These are phyloP conservation scores for Naganishia vishniacii DNA, from an alignment of 768 basidiomycete species.

Conservation along the genomic window DNA sequence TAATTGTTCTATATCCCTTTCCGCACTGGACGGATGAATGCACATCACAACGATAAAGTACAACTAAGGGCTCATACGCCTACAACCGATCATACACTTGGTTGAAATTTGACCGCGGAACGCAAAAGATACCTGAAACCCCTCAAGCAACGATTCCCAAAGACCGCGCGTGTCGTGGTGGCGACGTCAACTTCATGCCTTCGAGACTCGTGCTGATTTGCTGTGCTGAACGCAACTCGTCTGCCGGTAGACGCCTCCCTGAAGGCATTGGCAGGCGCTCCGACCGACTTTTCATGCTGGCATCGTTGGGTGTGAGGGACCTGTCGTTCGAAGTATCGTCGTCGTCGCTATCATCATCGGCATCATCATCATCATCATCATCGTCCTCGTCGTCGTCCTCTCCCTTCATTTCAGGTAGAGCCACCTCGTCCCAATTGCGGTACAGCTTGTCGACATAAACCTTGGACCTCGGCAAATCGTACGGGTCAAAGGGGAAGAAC, in stretches of 20 bases:
- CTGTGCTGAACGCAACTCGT: slow-evolving; percentile 14
- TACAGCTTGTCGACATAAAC: slow-evolving; percentile 76
- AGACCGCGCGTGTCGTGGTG: slow-evolving; percentile 3
- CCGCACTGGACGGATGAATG: too few species aligned
- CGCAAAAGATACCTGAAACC: too few species aligned
- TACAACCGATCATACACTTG: too few species aligned
- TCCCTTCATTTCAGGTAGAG: slow-evolving; percentile 67
- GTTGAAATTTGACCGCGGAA: too few species aligned
- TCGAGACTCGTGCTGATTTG: slow-evolving; percentile 25
- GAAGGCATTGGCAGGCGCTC: slow-evolving; percentile 2
- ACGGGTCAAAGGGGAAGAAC: slow-evolving; percentile 99
- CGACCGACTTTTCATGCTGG: background rate
- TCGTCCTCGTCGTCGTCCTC: slow-evolving; percentile 59
- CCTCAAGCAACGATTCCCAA: slow-evolving; percentile 12
- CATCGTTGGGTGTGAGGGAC: background rate
- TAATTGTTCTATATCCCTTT: too few species aligned
- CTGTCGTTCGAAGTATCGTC: background rate
- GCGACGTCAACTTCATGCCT: slow-evolving; percentile 21
- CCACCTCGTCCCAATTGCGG: slow-evolving; percentile 80
- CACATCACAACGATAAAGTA: too few species aligned
- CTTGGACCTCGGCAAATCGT: slow-evolving; percentile 73
- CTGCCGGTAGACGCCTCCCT: slow-evolving; percentile 1
- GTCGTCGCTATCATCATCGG: background rate
- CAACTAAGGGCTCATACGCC: too few species aligned
- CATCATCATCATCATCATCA: slow-evolving; percentile 29